A percentile compares a stretch with the other conserved stretches of the same genome.
These are phyloP conservation scores for Neospora caninum DNA, from an alignment of 169 alveolate genomes.

Conservation along the genomic window DNA sequence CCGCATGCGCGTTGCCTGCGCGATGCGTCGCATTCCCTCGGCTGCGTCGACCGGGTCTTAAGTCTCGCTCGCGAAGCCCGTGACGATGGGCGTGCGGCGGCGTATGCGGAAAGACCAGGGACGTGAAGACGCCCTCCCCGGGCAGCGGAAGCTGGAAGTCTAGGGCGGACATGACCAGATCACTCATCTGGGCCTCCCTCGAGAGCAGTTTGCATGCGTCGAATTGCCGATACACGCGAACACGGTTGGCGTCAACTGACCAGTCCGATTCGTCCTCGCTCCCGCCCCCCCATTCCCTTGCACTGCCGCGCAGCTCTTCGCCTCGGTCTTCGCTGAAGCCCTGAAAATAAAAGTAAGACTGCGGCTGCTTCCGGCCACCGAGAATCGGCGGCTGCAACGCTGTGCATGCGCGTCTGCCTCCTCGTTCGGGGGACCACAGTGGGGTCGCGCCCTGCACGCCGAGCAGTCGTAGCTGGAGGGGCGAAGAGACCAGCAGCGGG, in stretches of 20 bases:
- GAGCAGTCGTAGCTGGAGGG: slow-evolving; percentile 41
- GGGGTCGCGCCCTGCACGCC: not conserved
- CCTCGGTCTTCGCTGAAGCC: not conserved
- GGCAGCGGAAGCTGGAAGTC: slow-evolving; percentile 6
- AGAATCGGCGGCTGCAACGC: not conserved
- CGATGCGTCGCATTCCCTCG: not conserved
- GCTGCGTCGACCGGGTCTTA: not conserved
- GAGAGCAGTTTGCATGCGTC: not conserved
- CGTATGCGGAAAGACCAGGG: slow-evolving; percentile 18
- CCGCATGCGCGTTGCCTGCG: too few relatives aligned
- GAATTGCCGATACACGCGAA: not conserved
- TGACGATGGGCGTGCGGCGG: slow-evolving; percentile 15
- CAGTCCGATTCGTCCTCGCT: not conserved
- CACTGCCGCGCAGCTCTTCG: not conserved
- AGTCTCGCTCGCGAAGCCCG: not conserved
- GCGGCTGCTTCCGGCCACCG: not conserved
- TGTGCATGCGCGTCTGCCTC: not conserved
- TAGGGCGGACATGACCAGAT: slow-evolving; percentile 4
- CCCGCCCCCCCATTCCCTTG: not conserved
- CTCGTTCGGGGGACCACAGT: not conserved
- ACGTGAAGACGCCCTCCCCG: not conserved
- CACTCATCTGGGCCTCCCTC: not conserved
- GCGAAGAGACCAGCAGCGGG: slow-evolving; percentile 45
- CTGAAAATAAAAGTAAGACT: not conserved
- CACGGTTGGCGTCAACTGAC: not conserved